Conservation (phyloP, 805 yeast species). For the Grigorovia yakushimaensis region DNA sequence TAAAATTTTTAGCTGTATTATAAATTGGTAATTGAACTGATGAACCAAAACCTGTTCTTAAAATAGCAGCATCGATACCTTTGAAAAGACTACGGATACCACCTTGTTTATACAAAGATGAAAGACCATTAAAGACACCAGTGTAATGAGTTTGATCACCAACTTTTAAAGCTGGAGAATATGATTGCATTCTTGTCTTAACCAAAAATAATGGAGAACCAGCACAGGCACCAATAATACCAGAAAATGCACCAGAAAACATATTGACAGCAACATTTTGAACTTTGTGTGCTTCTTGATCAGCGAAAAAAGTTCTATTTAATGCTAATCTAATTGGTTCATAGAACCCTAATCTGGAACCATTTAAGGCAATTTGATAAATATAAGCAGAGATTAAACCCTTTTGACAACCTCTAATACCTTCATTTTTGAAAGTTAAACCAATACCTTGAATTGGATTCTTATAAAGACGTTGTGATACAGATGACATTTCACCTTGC, state of each 20-base stretch:
- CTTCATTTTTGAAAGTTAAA: conserved; percentile 69
- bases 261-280: conserved; percentile 56
- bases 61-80: conserved; percentile 90
- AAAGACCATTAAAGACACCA: conserved; percentile 58
- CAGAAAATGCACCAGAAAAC: conserved; percentile 71
- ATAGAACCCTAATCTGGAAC: conserved; percentile 88
- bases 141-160: conserved; percentile 91
- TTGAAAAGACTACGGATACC: conserved; percentile 80
- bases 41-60: conserved; percentile 94
- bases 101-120: conserved; percentile 49
- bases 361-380: conserved; percentile 86
- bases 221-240: conserved; percentile 77
- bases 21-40: conserved; percentile 91
- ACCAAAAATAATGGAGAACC: conserved; percentile 90
- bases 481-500: conserved; percentile 76
- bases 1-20: conserved; percentile 58
- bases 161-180: conserved; percentile 52
- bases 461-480: conserved; percentile 50
- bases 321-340: conserved; percentile 68
- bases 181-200: conserved; percentile 96
- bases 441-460: conserved; percentile 80
- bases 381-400: conserved; percentile 84
- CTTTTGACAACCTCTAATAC: conserved; percentile 77
- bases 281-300: conserved; percentile 36
- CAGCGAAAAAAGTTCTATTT: conserved; percentile 48